Conservation (phyloP, 805 yeast species). For the Nakazawaea anatomiae region DNA sequence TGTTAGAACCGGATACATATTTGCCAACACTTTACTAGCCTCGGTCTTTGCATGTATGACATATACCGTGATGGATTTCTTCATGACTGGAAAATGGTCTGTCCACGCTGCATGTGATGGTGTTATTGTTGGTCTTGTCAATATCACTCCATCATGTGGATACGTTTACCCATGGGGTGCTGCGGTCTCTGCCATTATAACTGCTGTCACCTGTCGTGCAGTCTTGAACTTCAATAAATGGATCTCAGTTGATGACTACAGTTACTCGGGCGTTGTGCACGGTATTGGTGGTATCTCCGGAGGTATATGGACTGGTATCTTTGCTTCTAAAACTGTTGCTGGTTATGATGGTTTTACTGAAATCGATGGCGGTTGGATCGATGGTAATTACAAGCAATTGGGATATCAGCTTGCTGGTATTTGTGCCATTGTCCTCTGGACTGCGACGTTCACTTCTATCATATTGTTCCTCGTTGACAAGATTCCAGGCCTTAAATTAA, state of each 20-base stretch:
- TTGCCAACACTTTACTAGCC: slow-evolving; percentile 45
- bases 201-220: slow-evolving; percentile 31
- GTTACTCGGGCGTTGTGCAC: slow-evolving; percentile 38
- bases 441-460: slow-evolving; percentile 33
- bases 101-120: slow-evolving; percentile 39
- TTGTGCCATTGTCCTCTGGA: slow-evolving; percentile 37
- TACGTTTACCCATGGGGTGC: slow-evolving; percentile 42
- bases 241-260: slow-evolving; percentile 40
- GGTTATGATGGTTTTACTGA: slow-evolving; percentile 37
- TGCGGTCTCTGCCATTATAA: slow-evolving; percentile 33
- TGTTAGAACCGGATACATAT: slow-evolving; percentile 38
- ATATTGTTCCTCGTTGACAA: slow-evolving; percentile 42
- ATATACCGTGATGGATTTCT: slow-evolving; percentile 37
- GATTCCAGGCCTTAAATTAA: slow-evolving; percentile 44
- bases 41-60: slow-evolving; percentile 41
- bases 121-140: slow-evolving; percentile 38
- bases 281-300: slow-evolving; percentile 44
- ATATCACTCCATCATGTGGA: slow-evolving; percentile 43
- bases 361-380: slow-evolving; percentile 41
- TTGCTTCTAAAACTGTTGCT: slow-evolving; percentile 37
- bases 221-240: slow-evolving; percentile 30
- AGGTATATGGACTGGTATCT: slow-evolving; percentile 36
- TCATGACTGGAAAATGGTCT: slow-evolving; percentile 34
- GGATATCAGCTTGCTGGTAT: slow-evolving; percentile 42
- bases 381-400: slow-evolving; percentile 37